phyloP scores from a whole-genome alignment of 495 filamentous ascomycete species.

The Bacidia gigantensis region DNA sequence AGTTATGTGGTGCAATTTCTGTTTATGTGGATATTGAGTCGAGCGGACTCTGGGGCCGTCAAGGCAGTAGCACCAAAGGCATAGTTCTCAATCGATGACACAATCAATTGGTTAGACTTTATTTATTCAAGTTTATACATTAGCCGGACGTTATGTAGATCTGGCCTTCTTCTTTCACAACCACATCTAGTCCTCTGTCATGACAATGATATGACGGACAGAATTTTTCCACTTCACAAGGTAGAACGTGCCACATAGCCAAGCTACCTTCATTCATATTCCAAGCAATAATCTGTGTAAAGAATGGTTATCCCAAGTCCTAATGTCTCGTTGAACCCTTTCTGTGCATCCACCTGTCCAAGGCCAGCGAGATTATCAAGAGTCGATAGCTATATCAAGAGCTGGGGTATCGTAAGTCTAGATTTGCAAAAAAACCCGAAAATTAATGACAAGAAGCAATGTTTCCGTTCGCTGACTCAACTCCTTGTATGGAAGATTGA shows the following conservation, averaged over 20 bases:
- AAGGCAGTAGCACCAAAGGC: slow-evolving; percentile 14
- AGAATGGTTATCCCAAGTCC: neutral
- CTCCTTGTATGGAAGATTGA: too few species aligned
- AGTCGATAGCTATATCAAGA: neutral
- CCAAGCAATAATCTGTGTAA: neutral
- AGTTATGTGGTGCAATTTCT: slow-evolving; percentile 84
- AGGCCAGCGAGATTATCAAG: neutral
- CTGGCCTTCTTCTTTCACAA: too few species aligned
- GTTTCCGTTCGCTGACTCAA: too few species aligned
- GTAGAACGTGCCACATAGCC: neutral
- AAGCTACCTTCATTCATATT: neutral
- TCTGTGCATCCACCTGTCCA: neutral
- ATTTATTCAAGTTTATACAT: neutral
- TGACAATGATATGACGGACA: neutral
- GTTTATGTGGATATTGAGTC: slow-evolving; percentile 86
- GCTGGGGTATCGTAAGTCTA: neutral
- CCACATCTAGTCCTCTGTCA: neutral
- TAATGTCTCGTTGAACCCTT: neutral
- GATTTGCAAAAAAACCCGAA: neutral
- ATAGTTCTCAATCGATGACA: neutral
- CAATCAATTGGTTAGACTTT: neutral
- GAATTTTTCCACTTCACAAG: neutral
- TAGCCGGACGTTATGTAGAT: too few species aligned
- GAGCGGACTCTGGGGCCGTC: slow-evolving; percentile 26
- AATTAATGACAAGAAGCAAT: neutral